These are phyloP conservation scores for Trapa bicornis DNA, from an alignment of 345 rosid genomes.

Conservation along the genomic window DNA sequence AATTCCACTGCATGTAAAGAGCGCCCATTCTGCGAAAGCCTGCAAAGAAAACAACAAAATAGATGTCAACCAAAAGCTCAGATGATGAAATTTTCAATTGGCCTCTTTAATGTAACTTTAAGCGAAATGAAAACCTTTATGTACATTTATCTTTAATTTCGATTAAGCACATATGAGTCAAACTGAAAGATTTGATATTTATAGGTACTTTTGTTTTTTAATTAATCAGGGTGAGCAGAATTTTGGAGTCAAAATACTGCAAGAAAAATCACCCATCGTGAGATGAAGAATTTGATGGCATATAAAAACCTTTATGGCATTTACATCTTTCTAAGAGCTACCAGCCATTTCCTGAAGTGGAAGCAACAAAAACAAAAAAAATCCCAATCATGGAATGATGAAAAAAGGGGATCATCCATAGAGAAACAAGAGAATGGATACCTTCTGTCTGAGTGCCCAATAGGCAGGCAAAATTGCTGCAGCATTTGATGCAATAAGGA, in stretches of 20 bases:
- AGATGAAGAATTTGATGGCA: not conserved
- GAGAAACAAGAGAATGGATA: slow-evolving; percentile 12
- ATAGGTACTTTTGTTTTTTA: not conserved
- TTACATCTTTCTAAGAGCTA: not conserved
- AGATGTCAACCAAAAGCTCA: slow-evolving; percentile 3
- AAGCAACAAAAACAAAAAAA: not conserved
- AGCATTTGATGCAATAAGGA: slow-evolving; percentile 78
- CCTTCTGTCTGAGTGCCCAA: slow-evolving; percentile 83
- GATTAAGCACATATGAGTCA: not conserved
- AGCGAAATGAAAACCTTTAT: not conserved
- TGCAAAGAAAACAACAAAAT: slow-evolving; percentile 5
- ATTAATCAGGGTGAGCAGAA: not conserved
- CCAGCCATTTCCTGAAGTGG: not conserved
- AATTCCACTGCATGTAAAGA: slow-evolving; percentile 81
- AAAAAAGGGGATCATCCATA: not conserved
- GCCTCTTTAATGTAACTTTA: not conserved
- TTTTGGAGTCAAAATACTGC: not conserved
- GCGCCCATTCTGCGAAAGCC: slow-evolving; percentile 95
- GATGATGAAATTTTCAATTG: not conserved
- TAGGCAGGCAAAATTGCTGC: slow-evolving; percentile 84
- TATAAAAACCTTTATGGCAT: not conserved
- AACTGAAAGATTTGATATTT: not conserved
- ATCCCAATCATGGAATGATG: not conserved
- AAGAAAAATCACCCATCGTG: not conserved
- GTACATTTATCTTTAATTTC: not conserved